phyloP scores from a whole-genome alignment of 164 flowering plant species.

The Cinnamomum micranthum region DNA sequence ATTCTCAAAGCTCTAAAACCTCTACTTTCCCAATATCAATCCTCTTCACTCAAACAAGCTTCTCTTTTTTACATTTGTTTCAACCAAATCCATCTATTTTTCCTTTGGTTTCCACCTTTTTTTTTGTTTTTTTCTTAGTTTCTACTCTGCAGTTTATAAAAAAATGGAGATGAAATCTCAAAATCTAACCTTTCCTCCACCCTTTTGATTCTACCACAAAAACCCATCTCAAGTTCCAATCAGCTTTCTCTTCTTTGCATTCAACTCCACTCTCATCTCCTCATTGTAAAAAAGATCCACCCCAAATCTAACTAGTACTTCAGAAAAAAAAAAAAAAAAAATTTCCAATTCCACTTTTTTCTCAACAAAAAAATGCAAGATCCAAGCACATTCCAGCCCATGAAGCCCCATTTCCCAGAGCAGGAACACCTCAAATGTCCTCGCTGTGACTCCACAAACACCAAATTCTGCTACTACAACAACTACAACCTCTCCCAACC shows the following conservation, averaged over 20 bases:
- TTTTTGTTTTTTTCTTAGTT: too few species aligned
- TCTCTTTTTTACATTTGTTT: background rate
- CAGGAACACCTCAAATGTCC: slow-evolving; percentile 39
- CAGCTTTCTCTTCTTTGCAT: background rate
- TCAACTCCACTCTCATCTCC: background rate
- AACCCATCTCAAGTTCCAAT: background rate
- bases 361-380: slow-evolving; percentile 44
- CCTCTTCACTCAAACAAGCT: background rate
- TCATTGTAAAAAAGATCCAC: background rate
- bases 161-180: too few species aligned
- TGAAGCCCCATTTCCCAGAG: slow-evolving; percentile 46
- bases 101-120: too few species aligned
- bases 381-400: slow-evolving; percentile 36
- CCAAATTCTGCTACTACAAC: too few species aligned
- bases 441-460: too few species aligned
- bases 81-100: background rate
- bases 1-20: background rate
- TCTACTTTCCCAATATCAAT: background rate
- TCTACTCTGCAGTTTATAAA: background rate
- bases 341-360: background rate
- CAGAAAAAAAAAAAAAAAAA: background rate
- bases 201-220: background rate
- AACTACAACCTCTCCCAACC: too few species aligned
- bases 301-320: background rate
- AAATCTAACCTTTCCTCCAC: background rate